phyloP scores from a whole-genome alignment of 2,329 filamentous ascomycete genomes.

The Macrophomina pseudophaseolina region DNA sequence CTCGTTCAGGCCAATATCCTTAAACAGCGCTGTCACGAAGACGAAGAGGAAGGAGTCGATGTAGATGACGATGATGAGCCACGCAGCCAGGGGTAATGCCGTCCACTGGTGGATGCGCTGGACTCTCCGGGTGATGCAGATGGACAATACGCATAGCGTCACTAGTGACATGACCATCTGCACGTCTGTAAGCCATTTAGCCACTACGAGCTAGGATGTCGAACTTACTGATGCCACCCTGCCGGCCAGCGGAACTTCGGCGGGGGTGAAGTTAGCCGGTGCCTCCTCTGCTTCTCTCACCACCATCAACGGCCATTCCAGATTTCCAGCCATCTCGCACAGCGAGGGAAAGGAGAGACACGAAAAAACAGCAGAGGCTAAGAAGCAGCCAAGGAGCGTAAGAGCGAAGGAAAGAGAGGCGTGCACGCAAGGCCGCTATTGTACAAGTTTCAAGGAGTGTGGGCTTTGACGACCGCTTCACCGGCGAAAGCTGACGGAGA shows the following conservation, averaged over 20 bases:
- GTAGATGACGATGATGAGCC: conserved; percentile 63
- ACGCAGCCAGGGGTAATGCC: conserved; percentile 33
- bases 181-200: not conserved
- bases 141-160: conserved; percentile 23
- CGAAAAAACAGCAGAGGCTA: not conserved
- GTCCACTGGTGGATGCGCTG: conserved; percentile 34
- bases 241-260: conserved; percentile 33
- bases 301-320: not conserved
- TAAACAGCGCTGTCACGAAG: conserved; percentile 61
- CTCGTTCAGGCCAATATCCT: conserved; percentile 62
- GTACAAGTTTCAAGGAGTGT: not conserved
- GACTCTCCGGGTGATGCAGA: conserved; percentile 34
- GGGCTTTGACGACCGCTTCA: not conserved
- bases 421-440: not conserved
- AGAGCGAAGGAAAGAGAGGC: not conserved
- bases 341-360: not conserved
- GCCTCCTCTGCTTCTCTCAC: not conserved
- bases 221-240: conserved; percentile 33
- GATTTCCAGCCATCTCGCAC: not conserved
- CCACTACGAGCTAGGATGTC: conserved; percentile 12
- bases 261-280: conserved; percentile 23
- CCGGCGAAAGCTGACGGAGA: not conserved
- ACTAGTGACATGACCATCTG: conserved; percentile 11
- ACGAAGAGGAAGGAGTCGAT: conserved; percentile 66
- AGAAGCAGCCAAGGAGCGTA: not conserved